A percentile compares a stretch with the other conserved stretches of the same genome.
These are phyloP conservation scores for Clavariopsis aquatica DNA, from an alignment of 495 filamentous ascomycete genomes.

Conservation along the genomic window DNA sequence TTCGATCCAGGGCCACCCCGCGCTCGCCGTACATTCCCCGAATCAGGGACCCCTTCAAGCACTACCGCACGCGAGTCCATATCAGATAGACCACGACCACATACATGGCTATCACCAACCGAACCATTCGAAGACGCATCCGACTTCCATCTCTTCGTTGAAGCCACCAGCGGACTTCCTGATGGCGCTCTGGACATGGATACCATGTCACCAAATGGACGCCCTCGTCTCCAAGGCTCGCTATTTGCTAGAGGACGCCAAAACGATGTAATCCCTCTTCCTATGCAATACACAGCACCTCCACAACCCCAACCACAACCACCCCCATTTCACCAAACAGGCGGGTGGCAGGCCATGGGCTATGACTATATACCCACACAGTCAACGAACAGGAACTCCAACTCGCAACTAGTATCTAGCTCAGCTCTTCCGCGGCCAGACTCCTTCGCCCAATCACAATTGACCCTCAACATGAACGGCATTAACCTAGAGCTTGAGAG, in stretches of 20 bases:
- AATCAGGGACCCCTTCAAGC: slow-evolving; percentile 19
- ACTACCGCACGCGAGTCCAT: slow-evolving; percentile 17
- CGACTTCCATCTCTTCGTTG: slow-evolving; percentile 43
- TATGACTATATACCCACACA: slow-evolving; percentile 21
- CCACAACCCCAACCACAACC: background rate
- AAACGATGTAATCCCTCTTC: slow-evolving; percentile 29
- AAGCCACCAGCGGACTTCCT: slow-evolving; percentile 42
- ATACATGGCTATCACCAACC: slow-evolving; percentile 34
- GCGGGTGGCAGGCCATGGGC: slow-evolving; percentile 23
- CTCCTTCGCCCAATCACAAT: slow-evolving; percentile 8
- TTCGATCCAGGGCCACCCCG: slow-evolving; percentile 26
- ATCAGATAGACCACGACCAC: slow-evolving; percentile 20
- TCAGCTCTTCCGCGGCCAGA: slow-evolving; percentile 17
- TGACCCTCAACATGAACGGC: slow-evolving; percentile 16
- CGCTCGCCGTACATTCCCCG: slow-evolving; percentile 33
- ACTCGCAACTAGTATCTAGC: slow-evolving; percentile 3
- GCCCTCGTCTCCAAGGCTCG: slow-evolving; percentile 29
- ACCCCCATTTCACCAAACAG: background rate
- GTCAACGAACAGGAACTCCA: background rate
- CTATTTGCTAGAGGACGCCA: slow-evolving; percentile 23
- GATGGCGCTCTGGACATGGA: slow-evolving; percentile 13
- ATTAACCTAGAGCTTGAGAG: slow-evolving; percentile 35
- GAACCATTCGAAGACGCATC: slow-evolving; percentile 37
- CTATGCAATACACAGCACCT: slow-evolving; percentile 7
- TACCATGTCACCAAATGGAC: slow-evolving; percentile 20